Evolutionary conservation across 116 monocot genomes (phyloP).

Genomic region (Trichopus zeylanicus): DNA sequence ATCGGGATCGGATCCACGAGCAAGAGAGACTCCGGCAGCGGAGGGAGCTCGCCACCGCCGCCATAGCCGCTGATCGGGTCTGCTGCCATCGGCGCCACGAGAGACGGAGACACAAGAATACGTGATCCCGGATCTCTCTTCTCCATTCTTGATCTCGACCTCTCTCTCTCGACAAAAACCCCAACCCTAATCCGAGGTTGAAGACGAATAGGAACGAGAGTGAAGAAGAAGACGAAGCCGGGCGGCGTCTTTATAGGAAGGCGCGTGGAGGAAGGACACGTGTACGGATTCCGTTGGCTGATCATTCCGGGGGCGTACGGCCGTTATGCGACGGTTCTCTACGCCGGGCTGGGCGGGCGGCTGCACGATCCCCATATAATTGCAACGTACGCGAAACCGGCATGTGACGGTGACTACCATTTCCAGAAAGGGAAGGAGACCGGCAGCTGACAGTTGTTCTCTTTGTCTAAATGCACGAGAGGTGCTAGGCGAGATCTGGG

Average conservation of each 20-base stretch:
- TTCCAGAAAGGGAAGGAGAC: no score
- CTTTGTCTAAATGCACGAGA: not conserved
- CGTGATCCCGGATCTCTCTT: not conserved
- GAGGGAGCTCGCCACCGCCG: not conserved
- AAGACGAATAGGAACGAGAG: not conserved
- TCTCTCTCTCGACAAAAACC: not conserved
- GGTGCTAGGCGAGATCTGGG: not conserved
- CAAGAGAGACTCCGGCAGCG: not conserved
- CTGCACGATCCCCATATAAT: not conserved
- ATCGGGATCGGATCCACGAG: not conserved
- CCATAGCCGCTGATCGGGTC: not conserved
- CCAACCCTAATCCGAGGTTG: not conserved
- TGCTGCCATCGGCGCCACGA: not conserved
- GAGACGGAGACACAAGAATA: not conserved
- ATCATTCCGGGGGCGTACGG: not conserved
- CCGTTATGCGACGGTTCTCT: slow-evolving; percentile 3
- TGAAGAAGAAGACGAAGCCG: not conserved
- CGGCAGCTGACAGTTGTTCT: no score
- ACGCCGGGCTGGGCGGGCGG: not conserved
- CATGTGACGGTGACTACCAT: not conserved
- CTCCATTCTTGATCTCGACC: not conserved
- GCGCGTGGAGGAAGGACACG: not conserved
- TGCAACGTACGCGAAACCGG: not conserved
- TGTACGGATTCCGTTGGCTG: not conserved
- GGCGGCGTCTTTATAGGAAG: not conserved